Evolutionary conservation across 257 asterid species (phyloP).

Genomic region (Nicotiana attenuata): DNA sequence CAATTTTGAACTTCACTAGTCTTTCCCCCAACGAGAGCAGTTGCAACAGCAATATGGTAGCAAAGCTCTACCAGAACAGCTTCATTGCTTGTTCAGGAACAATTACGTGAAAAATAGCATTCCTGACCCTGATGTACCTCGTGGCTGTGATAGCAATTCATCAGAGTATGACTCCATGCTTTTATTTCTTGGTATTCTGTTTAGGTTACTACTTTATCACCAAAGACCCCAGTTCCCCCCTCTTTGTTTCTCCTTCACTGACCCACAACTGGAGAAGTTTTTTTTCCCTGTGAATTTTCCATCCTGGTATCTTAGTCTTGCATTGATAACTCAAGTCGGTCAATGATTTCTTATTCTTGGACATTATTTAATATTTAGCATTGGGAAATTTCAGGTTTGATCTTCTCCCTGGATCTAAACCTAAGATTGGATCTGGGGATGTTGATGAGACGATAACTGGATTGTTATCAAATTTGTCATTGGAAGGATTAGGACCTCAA

Average conservation of each 20-base stretch:
- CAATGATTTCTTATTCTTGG: not conserved
- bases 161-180: constrained; percentile 57
- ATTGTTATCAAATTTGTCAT: constrained; percentile 52
- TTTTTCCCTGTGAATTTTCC: not conserved
- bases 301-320: not conserved
- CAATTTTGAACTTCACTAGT: constrained; percentile 31
- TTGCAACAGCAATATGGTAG: constrained; percentile 69
- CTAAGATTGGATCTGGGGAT: constrained; percentile 82
- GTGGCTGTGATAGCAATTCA: constrained; percentile 74
- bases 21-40: constrained; percentile 69
- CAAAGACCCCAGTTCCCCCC: not conserved
- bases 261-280: not conserved
- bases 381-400: constrained; percentile 63
- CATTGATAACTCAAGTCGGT: not conserved
- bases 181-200: constrained; percentile 15
- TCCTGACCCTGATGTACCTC: constrained; percentile 90
- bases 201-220: not conserved
- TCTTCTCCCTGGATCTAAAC: constrained; percentile 61
- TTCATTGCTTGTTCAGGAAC: constrained; percentile 51
- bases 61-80: constrained; percentile 45
- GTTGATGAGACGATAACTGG: constrained; percentile 74
- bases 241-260: not conserved
- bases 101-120: constrained; percentile 51
- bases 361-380: constrained; percentile 11
- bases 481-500: constrained; percentile 73